Conservation (phyloP, 805 yeast genomes). For the Torulaspora microellipsoides region DNA sequence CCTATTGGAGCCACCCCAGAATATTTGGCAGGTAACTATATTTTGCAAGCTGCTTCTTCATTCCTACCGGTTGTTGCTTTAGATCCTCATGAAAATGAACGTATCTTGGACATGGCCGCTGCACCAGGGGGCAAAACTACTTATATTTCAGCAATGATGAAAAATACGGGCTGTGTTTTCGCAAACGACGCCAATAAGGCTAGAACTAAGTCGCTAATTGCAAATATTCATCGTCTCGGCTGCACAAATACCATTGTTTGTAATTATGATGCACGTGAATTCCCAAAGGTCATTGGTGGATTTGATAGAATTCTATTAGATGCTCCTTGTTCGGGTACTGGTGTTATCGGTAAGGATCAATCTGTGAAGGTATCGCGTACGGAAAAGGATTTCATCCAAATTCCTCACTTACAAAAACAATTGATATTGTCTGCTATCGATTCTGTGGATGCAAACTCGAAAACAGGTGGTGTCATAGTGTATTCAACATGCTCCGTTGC, state of each 20-base stretch:
- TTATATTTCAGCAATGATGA: conserved; percentile 91
- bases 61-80: conserved; percentile 97
- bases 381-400: conserved; percentile 92
- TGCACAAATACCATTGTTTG: conserved; percentile 96
- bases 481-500: conserved; percentile 98
- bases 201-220: conserved; percentile 92
- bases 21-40: conserved; percentile 95
- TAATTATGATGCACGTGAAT: conserved; percentile 96
- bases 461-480: conserved; percentile 90
- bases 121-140: conserved; percentile 99
- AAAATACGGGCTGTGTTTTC: conserved; percentile 94
- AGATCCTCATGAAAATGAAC: conserved; percentile 95
- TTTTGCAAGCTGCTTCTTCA: conserved; percentile 96
- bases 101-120: conserved; percentile 97
- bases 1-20: conserved; percentile 99
- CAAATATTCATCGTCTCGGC: conserved; percentile 95
- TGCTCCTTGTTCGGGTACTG: conserved; percentile 99
- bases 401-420: conserved; percentile 96
- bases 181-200: conserved; percentile 97
- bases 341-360: conserved; percentile 97
- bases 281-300: conserved; percentile 97
- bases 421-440: conserved; percentile 91
- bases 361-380: conserved; percentile 90
- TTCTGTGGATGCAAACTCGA: conserved; percentile 88
- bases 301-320: conserved; percentile 91